Conservation (phyloP, 2,329 filamentous ascomycete species). For the Cercospora beticola region DNA sequence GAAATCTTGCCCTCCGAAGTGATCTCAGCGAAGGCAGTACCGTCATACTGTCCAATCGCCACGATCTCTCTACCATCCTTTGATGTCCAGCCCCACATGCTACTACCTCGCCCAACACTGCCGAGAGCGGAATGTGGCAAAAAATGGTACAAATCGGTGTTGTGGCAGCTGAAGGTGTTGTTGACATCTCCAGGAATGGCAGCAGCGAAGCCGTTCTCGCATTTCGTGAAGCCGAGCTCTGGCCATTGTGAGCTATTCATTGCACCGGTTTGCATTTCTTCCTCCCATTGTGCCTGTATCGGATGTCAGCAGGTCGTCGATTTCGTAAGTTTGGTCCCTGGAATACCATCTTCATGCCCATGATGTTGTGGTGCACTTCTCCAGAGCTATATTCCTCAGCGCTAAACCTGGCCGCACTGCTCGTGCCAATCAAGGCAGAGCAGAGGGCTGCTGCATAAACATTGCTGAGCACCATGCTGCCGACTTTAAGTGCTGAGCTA, state of each 20-base stretch:
- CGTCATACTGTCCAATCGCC: constrained; percentile 56
- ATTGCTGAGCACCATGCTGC: constrained; percentile 16
- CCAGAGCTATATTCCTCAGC: constrained; percentile 26
- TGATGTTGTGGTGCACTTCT: constrained; percentile 25
- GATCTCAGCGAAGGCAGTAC: constrained; percentile 56
- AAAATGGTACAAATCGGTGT: constrained; percentile 56
- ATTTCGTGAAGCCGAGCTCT: constrained; percentile 40
- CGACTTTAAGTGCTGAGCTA: background rate
- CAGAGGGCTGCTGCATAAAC: constrained; percentile 14
- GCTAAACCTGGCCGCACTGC: constrained; percentile 19
- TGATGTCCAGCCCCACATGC: constrained; percentile 57
- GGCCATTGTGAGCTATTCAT: constrained; percentile 42
- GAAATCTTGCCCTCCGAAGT: constrained; percentile 51
- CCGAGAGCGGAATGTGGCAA: constrained; percentile 55
- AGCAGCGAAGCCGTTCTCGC: constrained; percentile 20
- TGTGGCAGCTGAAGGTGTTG: constrained; percentile 46
- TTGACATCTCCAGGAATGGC: constrained; percentile 21
- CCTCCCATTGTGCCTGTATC: constrained; percentile 35
- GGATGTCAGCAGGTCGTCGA: background rate
- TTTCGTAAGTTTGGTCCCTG: background rate
- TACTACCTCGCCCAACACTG: constrained; percentile 46
- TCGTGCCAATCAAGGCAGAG: constrained; percentile 14
- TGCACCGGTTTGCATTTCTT: constrained; percentile 38
- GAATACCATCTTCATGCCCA: constrained; percentile 30
- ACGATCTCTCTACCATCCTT: constrained; percentile 54